phyloP scores from a whole-genome alignment of 495 filamentous ascomycete species.

The Chaetomium tenue region DNA sequence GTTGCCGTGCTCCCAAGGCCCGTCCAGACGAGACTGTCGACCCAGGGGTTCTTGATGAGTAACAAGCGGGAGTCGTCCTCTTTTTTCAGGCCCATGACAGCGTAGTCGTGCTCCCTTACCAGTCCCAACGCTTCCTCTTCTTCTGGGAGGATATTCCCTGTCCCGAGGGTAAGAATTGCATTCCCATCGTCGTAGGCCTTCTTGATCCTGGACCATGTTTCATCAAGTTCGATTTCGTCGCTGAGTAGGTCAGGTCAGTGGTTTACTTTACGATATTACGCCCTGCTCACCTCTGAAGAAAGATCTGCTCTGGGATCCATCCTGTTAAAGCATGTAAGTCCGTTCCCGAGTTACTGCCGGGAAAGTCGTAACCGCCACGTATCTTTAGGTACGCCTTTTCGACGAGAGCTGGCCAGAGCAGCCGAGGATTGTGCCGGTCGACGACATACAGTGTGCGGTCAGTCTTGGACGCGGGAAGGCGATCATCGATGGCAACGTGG shows the following conservation, averaged over 20 bases:
- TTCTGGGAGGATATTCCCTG: conserved; percentile 67
- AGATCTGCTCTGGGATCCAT: conserved; percentile 96
- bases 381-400: conserved; percentile 99
- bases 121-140: conserved; percentile 81
- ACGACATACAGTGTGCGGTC: conserved; percentile 80
- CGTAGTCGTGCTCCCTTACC: conserved; percentile 89
- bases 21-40: conserved; percentile 69
- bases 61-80: conserved; percentile 57
- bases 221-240: conserved; percentile 69
- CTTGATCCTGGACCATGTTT: conserved; percentile 76
- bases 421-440: conserved; percentile 71
- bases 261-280: background rate
- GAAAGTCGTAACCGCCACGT: conserved; percentile 94
- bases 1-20: conserved; percentile 36
- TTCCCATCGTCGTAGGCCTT: conserved; percentile 73
- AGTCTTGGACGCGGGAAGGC: conserved; percentile 72
- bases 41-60: conserved; percentile 95
- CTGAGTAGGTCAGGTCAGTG: conserved; percentile 28
- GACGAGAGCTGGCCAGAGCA: conserved; percentile 88
- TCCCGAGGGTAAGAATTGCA: conserved; percentile 86
- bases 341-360: conserved; percentile 95
- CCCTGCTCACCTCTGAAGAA: conserved; percentile 63
- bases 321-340: conserved; percentile 88
- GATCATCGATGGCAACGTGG: conserved; percentile 85
- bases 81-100: conserved; percentile 76